Percentiles rank a stretch among this genome's conserved stretches.
These are phyloP conservation scores for Malus hybrid DNA, from an alignment of 331 rosid genomes.

Conservation along the genomic window DNA sequence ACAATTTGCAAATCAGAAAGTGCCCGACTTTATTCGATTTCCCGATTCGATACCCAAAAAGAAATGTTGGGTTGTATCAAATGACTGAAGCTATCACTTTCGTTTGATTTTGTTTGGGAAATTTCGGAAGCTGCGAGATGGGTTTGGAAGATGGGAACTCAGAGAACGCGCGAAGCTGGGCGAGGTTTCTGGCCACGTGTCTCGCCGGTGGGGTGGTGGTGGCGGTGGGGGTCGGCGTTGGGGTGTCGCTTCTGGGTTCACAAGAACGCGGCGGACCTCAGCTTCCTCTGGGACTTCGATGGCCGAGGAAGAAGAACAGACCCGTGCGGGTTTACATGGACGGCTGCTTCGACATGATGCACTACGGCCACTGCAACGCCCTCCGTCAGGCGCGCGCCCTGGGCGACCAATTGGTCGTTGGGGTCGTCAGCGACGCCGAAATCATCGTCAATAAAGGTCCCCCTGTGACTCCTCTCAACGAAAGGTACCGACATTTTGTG, in stretches of 20 bases:
- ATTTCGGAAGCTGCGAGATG: slow-evolving; percentile 15
- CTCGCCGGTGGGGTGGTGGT: slow-evolving; percentile 54
- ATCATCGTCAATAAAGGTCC: slow-evolving; percentile 50
- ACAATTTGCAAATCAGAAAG: neutral
- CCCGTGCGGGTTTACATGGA: slow-evolving; percentile 54
- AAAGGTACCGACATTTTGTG: slow-evolving; percentile 25
- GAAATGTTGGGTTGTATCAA: neutral
- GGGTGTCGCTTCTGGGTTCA: slow-evolving; percentile 40
- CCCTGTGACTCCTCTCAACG: slow-evolving; percentile 50
- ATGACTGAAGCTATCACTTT: neutral
- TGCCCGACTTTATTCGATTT: neutral
- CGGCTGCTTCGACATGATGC: slow-evolving; percentile 65
- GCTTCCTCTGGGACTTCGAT: slow-evolving; percentile 26
- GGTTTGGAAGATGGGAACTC: slow-evolving; percentile 26
- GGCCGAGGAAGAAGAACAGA: slow-evolving; percentile 40
- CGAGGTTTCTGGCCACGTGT: slow-evolving; percentile 48
- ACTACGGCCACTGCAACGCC: slow-evolving; percentile 65
- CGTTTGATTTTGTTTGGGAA: neutral
- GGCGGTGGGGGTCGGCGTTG: slow-evolving; percentile 37
- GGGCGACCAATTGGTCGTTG: slow-evolving; percentile 52
- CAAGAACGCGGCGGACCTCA: slow-evolving; percentile 10
- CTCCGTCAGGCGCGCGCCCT: slow-evolving; percentile 64
- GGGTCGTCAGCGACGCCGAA: slow-evolving; percentile 55
- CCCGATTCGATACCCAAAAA: neutral
- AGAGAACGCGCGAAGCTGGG: slow-evolving; percentile 27